Evolutionary conservation across 176 grass and related monocot species (phyloP), one percentile per base, ranked within the genome.

Genomic region (Tillandsia fasciculata): DNA sequence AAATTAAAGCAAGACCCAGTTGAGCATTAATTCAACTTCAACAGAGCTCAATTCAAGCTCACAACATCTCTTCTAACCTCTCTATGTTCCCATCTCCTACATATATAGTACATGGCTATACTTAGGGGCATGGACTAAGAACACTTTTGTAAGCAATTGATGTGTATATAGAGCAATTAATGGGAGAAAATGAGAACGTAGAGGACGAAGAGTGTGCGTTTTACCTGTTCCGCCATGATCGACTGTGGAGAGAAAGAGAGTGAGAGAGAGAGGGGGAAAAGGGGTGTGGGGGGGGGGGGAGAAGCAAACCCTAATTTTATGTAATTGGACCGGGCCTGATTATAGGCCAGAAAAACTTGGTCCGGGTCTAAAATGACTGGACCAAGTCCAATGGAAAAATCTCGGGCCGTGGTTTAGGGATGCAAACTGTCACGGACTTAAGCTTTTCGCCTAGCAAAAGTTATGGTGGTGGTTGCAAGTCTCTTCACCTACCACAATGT

Each of bases 181-280:
- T 67, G 67, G 22, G 49, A 57, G 17, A 24, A 24, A 27, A 29
- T 3, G 59, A 33, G 28, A 13, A 9, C 1, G 49, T 57, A 53
- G 42, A 47, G 53, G 10, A 10, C 24, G 28, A 24, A 1, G 2
- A 33, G 61, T 48, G 18, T 51, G 47, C 66, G 10, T 23, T 6
- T 23, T 81, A 90, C 91, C 84, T 96, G 91, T 52, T 96, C 87
- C 76, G 87, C 91, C 91, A 96, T 96, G 82, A 80, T 61, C 82
- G 70, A 51, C 64, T 29, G 57, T 48, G 48, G 65, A 71, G 24
- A 11, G 48, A 63, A 69, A 42, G 65, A 66, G 68, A 7, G 63
- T 64, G 10, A 23, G 20, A 8, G 42, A 13, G 22, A 64, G 64
- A 53, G 68, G 11, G 8, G n/a, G n/a, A n/a, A 42, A 26, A 13